Evolutionary conservation across 257 asterid genomes (phyloP), one percentile per base, ranked within the genome.

Genomic region (Capsicum baccatum): DNA sequence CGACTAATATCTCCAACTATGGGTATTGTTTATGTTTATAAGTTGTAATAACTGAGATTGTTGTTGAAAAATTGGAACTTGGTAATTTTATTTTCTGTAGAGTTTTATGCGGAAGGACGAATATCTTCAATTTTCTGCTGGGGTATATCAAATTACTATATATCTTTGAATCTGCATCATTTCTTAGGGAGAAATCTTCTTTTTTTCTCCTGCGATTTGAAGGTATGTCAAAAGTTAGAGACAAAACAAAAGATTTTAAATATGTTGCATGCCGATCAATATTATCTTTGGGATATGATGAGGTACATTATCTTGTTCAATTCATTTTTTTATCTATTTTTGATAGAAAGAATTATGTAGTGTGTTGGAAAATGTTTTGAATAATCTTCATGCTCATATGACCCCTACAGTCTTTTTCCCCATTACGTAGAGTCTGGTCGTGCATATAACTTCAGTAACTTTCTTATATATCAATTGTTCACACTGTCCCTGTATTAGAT

Each of bases 191-290:
- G 54, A 48, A 48, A 6, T 48, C 54, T 48, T 48, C 54, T 48
- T 48, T 44, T 4, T 8, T 60, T 64, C 8, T 26, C 69, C 44
- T 64, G 70, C 70, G 79, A 78, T 81, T 1, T 26, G 33, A 26
- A 26, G 33, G 33, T 1, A 26, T 26, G 33, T 26, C 33, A 26
- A 26, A 26, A 26, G 33, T 26, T 26, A 26, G 33, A 26, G 33
- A 26, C 33, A 26, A 2, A 26, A 26, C 33, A 26, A 98, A 94
- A 90, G 99, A 96, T 89, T 92, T 96, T 84, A 94, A 88, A 91
- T 97, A 96, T 89, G 33, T 26, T 26, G 33, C 33, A 26, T 26
- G 33, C 1, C 33, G 33, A 26, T 26, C 33, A 26, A 26, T 26
- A 26, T 26, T 26, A 26, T 26, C 33, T 26, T 26, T 26, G 33